These are phyloP conservation scores for Comarum palustre DNA, from an alignment of 306 rosid genomes.

Conservation along the genomic window DNA sequence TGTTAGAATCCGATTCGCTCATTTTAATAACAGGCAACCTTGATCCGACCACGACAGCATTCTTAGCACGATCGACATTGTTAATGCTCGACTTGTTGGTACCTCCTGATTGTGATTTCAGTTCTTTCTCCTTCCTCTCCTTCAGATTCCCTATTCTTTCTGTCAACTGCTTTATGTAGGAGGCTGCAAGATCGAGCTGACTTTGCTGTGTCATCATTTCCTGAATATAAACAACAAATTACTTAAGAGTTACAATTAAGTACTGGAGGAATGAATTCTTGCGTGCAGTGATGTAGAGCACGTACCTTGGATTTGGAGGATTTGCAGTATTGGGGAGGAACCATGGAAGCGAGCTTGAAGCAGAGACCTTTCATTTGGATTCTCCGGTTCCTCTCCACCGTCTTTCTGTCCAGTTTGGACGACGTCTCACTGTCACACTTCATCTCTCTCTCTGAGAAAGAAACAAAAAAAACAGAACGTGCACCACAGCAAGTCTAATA, in stretches of 20 bases:
- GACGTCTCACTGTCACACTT: slow-evolving; percentile 18
- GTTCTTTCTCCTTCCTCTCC: slow-evolving; percentile 41
- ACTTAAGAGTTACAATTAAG: too few relatives aligned
- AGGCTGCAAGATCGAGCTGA: slow-evolving; percentile 44
- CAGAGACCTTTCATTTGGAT: slow-evolving; percentile 67
- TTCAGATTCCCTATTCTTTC: slow-evolving; percentile 51
- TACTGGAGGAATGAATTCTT: neutral
- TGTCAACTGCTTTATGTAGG: slow-evolving; percentile 45
- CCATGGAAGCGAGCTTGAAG: slow-evolving; percentile 51
- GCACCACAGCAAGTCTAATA: neutral
- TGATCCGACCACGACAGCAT: neutral
- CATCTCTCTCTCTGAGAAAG: slow-evolving; percentile 18
- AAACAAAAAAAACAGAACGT: neutral
- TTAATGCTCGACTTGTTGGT: neutral
- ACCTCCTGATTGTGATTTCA: slow-evolving; percentile 4
- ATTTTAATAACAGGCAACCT: slow-evolving; percentile 46
- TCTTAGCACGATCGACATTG: neutral
- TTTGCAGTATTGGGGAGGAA: slow-evolving; percentile 46
- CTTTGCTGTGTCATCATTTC: slow-evolving; percentile 44
- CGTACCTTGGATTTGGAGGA: slow-evolving; percentile 41
- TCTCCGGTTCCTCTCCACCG: slow-evolving; percentile 65
- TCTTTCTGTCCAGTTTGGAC: slow-evolving; percentile 56
- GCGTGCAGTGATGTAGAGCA: neutral
- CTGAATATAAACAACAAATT: slow-evolving; percentile 24
- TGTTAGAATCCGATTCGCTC: slow-evolving; percentile 44